Conservation (phyloP, 2,329 filamentous ascomycete species). For the Aspergillus jensenii region DNA sequence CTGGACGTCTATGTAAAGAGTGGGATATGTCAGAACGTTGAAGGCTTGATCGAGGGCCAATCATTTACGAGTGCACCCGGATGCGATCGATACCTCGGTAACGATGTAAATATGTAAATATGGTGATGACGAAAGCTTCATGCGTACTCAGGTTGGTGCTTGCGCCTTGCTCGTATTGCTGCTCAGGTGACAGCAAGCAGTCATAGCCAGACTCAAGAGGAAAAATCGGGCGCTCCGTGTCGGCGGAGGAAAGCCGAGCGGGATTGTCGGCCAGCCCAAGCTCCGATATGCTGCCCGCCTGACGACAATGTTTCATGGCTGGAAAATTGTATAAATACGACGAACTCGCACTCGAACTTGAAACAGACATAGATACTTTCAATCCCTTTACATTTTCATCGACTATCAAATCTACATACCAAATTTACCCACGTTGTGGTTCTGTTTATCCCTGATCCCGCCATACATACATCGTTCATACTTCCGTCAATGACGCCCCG, state of each 20-base stretch:
- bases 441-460: neutral
- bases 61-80: neutral
- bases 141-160: neutral
- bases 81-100: neutral
- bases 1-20: too few species aligned
- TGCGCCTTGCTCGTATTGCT: neutral
- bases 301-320: neutral
- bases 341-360: too few species aligned
- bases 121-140: neutral
- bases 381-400: too few species aligned
- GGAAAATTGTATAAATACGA: conserved; percentile 8
- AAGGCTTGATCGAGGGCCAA: neutral
- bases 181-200: neutral
- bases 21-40: too few species aligned
- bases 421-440: neutral
- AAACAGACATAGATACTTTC: too few species aligned
- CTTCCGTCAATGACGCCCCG: neutral
- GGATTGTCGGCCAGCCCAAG: neutral
- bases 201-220: neutral
- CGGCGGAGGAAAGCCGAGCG: neutral
- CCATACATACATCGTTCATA: neutral
- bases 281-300: neutral
- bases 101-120: neutral
- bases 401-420: neutral
- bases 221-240: neutral